Base-by-base conservation (phyloP, 2,329 filamentous ascomycete species). In the Phyllosticta paracitricarpa region DNA sequence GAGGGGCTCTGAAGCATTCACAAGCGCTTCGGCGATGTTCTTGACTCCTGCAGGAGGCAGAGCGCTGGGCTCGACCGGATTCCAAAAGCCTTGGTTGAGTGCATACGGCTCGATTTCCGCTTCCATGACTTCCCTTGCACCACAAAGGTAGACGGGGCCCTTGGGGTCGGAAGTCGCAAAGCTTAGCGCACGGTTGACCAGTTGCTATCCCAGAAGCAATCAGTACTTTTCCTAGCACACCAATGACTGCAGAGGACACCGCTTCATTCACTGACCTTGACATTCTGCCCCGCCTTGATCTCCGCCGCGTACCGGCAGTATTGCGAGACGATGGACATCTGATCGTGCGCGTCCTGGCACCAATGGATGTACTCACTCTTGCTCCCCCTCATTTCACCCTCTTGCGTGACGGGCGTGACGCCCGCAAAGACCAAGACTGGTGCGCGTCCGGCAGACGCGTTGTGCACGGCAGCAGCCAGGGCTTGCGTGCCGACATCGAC, bases 241-340 rank as follows among this genome's bases (percentile, higher is more conserved):
- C 5, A 24, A 56, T 8, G 24, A n/a, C n/a, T 14, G 14, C 53
- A 22, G 22, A 10, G 9, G 19, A 54, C 4, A 14, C 19, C 9
- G 12, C 12, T 14, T 28, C 22, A 19, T 5, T 2, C 48, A 61
- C 68, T 25, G 33, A 73, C 70, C 68, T 95, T 95, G 63, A 95
- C 84, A 68, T 95, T 96, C 69, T 83, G 83, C 17, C 89, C 90
- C 2, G 88, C 87, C 76, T 91, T 92, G 73, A 96, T 86, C 76
- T 96, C 91, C 3, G 81, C 89, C 0, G 86, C 77, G 69, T 94
- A 96, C 9, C 91, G 83, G 71, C 91, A 96, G 73, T 96, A 96
- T 76, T 96, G 91, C 0, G 83, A 79, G 3, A 96, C 78, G 63
- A 96, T 92, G 68, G 85, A 82, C 71, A 88, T 89, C 72, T 93